Base-by-base conservation (phyloP, 2,329 filamentous ascomycete species). In the Sarocladium oryzae region DNA sequence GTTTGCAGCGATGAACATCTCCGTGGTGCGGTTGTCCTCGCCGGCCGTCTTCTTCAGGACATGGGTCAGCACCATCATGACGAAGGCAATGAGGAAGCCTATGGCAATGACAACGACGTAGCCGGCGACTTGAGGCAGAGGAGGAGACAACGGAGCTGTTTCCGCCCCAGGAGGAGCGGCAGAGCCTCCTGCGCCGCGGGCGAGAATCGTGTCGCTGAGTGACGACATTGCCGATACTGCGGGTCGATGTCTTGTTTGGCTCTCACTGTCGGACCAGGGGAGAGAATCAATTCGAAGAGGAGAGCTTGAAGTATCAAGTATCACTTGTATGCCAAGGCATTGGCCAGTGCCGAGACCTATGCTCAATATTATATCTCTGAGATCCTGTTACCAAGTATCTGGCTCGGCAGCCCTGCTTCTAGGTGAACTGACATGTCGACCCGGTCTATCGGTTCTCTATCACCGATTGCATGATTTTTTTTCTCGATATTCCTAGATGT, bases 1-100 rank as follows among this genome's bases (percentile, higher is more conserved):
- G 50, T 79, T 78, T 2, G 76, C 76, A 0, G 73, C 75, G 69
- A 78, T 78, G 57, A 78, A 78, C 73, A 77, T 79, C 58, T 79
- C 76, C 0, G 74, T 77, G 18, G 72, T 77, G 20, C 67, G 66
- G 51, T 77, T 78, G 45, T 78, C 75, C 54, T 79, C 75, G 1
- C 72, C 72, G 0, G 71, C 66, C 0, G 74, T 76, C 32, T 63
- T 69, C 54, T 75, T 77, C n/a, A 78, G 56, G 2, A 75, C 51
- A 7, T 65, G 67, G 0, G 73, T 76, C 1, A 74, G 61, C 2
- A 72, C 60, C 54, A 76, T 72, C 73, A 77, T 76, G 20, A 66
- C 66, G 20, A 66, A 58, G 0, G 65, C 64, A 51, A 68, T 64
- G 1, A 68, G 46, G 11, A 68, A 65, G 2, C 64, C 66, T 46